Conservation (phyloP, 768 basidiomycete species). For the Termitomyces titanicus region DNA sequence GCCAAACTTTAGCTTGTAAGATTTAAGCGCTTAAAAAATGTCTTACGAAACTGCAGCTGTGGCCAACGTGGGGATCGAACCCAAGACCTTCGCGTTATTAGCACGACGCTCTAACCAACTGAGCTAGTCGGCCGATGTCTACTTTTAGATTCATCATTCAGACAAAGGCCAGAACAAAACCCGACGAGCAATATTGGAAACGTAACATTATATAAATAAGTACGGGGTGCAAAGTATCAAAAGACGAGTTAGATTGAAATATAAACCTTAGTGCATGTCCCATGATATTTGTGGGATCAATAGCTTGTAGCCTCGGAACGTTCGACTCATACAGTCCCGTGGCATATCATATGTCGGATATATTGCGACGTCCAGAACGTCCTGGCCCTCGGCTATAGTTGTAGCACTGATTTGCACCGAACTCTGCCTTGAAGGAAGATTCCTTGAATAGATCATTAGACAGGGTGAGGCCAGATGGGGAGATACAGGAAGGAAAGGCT, state of each 20-base stretch:
- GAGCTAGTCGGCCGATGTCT: slow-evolving; percentile 81
- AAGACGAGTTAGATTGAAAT: too few relatives aligned
- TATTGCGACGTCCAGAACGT: slow-evolving; percentile 28
- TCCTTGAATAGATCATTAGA: slow-evolving; percentile 37
- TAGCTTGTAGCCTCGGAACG: slow-evolving; percentile 31
- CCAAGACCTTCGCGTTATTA: slow-evolving; percentile 84
- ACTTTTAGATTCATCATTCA: too few relatives aligned
- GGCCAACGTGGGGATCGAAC: slow-evolving; percentile 81
- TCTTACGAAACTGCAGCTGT: slow-evolving; percentile 13
- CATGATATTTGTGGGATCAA: slow-evolving; percentile 63
- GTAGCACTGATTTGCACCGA: slow-evolving; percentile 34
- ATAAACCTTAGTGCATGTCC: too few relatives aligned
- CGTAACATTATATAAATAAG: too few relatives aligned
- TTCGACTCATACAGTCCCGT: slow-evolving; percentile 46
- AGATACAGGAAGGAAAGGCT: slow-evolving; percentile 44
- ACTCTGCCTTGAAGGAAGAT: slow-evolving; percentile 36
- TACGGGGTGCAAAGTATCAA: too few relatives aligned
- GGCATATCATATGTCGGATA: slow-evolving; percentile 53
- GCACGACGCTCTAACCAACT: slow-evolving; percentile 93
- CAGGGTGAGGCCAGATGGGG: slow-evolving; percentile 28
- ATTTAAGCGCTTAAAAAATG: too few relatives aligned
- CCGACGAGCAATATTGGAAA: too few relatives aligned
- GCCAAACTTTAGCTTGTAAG: too few relatives aligned
- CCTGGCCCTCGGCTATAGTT: slow-evolving; percentile 36
- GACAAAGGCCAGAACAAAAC: too few relatives aligned